Base-by-base conservation (phyloP, 768 basidiomycete species). In the Cyathus striatus region DNA sequence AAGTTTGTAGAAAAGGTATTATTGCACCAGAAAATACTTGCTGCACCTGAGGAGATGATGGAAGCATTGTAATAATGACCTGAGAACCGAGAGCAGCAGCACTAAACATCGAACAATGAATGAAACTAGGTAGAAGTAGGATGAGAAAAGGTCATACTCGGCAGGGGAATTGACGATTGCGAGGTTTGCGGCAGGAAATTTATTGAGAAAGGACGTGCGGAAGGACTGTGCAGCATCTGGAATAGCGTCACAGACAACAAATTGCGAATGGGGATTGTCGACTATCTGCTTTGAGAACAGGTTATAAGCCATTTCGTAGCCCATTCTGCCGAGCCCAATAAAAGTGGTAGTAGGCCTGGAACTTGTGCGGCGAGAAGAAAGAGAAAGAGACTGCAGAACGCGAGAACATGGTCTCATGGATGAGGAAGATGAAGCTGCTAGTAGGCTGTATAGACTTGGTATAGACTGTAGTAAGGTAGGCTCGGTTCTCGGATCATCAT, bases 301-400 rank as follows among this genome's bases (percentile, higher is more conserved):
- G 61, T 93, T 93, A 61, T 71, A 75, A 12, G 77, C 77, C 91
- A 93, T 93, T 60, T 90, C 83, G 34, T 78, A 79, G 32, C 90
- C 90, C 90, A 94, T 93, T 34, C 83, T 75, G 30, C 90, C 90
- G 10, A 94, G 76, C 6, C 91, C 90, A 41, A 94, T 84, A 66
- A 94, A 92, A 41, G 79, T 81, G n/a, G n/a, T n/a, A n/a, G n/a
- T n/a, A n/a, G n/a, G n/a, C n/a, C n/a, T n/a, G 24, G 81, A 78
- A 58, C 72, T 78, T 41, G 68, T 76, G 17, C 63, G 54, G 26
- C 79, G 75, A 27, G 57, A 39, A 4, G 57, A 49, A 9, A 58
- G 52, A 27, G 61, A 62, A 13, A 73, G 46, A 3, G 54, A 56
- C 43, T 71, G 69, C 37, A 81, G 59, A 26, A 60, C 58, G 27